These are phyloP conservation scores for Saccharum spontaneum DNA, from an alignment of 176 grass and related monocot genomes.

Conservation along the genomic window DNA sequence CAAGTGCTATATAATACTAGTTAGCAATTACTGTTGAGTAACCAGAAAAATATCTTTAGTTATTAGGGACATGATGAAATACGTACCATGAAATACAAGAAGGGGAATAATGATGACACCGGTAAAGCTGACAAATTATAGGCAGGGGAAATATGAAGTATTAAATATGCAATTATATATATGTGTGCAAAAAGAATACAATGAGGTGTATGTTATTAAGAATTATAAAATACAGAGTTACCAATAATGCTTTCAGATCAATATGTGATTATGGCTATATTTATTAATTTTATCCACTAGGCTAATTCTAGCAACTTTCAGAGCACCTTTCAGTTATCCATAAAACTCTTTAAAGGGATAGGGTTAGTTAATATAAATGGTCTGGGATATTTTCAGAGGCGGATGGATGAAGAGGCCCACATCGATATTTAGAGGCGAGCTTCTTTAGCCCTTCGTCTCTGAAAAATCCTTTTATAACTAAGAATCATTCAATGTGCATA, in stretches of 20 bases:
- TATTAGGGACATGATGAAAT: neutral
- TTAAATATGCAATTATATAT: neutral
- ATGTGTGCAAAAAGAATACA: neutral
- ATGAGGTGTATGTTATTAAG: neutral
- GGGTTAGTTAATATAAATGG: no score
- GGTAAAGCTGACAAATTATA: constrained; percentile 54
- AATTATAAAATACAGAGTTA: neutral
- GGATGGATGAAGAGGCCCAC: no score
- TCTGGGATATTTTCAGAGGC: no score
- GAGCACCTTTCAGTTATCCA: no score
- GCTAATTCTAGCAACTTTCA: no score
- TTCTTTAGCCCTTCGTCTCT: no score
- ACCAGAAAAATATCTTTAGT: neutral
- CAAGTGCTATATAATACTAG: no score
- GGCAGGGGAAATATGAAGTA: neutral
- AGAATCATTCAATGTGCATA: no score
- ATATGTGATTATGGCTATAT: neutral
- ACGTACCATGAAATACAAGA: constrained; percentile 83
- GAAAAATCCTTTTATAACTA: no score
- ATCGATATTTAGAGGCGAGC: no score
- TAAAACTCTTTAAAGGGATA: no score
- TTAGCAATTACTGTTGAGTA: neutral
- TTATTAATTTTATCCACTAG: neutral
- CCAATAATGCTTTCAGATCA: neutral
- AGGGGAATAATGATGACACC: constrained; percentile 68